Evolutionary conservation across 768 basidiomycete genomes (phyloP).

Genomic region (Trametes coccinea): DNA sequence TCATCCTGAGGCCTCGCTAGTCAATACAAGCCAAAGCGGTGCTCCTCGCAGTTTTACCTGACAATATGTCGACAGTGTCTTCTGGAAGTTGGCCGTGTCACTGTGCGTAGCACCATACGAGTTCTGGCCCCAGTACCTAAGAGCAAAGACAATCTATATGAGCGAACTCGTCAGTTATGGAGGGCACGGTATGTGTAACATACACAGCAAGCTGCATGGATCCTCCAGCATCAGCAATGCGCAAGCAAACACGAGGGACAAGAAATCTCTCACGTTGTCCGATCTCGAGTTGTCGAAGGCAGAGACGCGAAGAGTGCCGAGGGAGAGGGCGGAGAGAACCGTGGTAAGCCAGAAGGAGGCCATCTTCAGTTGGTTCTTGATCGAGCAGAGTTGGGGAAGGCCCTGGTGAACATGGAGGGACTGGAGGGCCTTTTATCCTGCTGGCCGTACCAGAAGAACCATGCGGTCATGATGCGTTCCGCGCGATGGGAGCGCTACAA

Average conservation of each 20-base stretch:
- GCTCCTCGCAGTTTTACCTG: conserved; percentile 35
- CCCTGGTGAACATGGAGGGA: neutral
- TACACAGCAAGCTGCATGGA: conserved; percentile 32
- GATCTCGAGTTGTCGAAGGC: conserved; percentile 22
- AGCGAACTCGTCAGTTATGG: neutral
- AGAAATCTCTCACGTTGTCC: conserved; percentile 21
- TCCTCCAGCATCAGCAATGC: neutral
- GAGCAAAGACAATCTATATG: neutral
- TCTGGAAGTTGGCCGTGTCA: conserved; percentile 48
- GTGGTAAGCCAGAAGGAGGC: conserved; percentile 16
- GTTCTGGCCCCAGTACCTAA: conserved; percentile 59
- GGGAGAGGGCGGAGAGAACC: conserved; percentile 11
- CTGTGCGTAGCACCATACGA: conserved; percentile 55
- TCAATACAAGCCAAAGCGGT: neutral
- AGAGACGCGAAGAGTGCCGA: conserved; percentile 9
- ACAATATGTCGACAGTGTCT: conserved; percentile 52
- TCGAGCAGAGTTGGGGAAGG: conserved; percentile 2
- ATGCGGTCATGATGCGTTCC: conserved; percentile 2
- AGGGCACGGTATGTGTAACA: conserved; percentile 7
- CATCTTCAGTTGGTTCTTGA: conserved; percentile 10
- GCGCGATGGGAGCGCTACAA: conserved; percentile 3
- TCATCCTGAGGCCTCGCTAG: conserved; percentile 42
- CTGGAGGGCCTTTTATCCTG: conserved; percentile 11
- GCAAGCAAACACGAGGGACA: neutral
- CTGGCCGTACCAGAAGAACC: conserved; percentile 4